phyloP scores from a whole-genome alignment of 441 rosid genomes.

The Dalechampia spathulata region DNA sequence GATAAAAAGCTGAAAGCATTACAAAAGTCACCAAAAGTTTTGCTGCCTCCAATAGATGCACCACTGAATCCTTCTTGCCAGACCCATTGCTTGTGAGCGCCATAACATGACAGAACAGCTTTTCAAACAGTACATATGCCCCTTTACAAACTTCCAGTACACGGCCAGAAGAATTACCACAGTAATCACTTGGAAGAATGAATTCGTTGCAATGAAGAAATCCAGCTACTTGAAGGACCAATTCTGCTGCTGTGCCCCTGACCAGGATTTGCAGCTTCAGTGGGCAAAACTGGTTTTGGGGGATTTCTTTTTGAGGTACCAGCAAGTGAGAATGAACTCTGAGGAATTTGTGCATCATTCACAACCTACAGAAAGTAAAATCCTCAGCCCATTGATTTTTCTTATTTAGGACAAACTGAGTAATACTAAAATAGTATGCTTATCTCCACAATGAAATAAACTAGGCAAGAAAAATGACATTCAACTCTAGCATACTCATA shows the following conservation, averaged over 20 bases:
- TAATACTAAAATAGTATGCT: too few species aligned
- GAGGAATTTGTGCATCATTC: constrained; percentile 44
- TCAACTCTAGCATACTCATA: background rate
- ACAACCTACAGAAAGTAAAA: constrained; percentile 27
- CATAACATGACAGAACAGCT: constrained; percentile 15
- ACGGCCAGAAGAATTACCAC: constrained; percentile 29
- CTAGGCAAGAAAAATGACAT: background rate
- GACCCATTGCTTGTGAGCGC: constrained; percentile 24
- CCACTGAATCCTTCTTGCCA: constrained; percentile 29
- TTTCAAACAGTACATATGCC: constrained; percentile 12
- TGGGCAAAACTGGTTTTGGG: constrained; percentile 30
- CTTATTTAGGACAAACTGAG: background rate
- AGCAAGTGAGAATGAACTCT: constrained; percentile 51
- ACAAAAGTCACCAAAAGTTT: constrained; percentile 20
- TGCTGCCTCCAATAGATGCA: constrained; percentile 26
- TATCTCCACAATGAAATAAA: background rate
- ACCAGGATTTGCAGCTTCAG: constrained; percentile 41
- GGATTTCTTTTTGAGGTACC: constrained; percentile 55
- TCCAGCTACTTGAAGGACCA: constrained; percentile 61
- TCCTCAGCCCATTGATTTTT: background rate
- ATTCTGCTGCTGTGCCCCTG: constrained; percentile 38
- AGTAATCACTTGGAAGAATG: constrained; percentile 58
- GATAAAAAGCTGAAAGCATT: constrained; percentile 22
- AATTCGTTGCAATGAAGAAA: constrained; percentile 63
- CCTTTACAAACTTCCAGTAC: constrained; percentile 12